Evolutionary conservation across 352 stramenopile species (phyloP).

Genomic region (Phytopythium mirpurense): DNA sequence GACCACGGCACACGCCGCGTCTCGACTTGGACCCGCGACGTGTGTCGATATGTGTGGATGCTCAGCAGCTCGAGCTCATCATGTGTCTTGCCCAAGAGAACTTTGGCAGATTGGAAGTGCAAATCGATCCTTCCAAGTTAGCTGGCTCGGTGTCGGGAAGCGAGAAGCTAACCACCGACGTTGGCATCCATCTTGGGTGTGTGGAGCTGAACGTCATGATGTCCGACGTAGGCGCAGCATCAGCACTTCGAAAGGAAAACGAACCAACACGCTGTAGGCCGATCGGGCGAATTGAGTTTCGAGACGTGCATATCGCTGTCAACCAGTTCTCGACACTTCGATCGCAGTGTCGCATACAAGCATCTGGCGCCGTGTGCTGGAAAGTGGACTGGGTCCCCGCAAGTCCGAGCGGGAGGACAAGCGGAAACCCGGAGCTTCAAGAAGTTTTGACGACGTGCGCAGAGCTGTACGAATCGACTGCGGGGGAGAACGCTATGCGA

Average conservation of each 20-base stretch:
- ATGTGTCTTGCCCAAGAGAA: conserved; percentile 62
- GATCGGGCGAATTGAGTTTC: conserved; percentile 39
- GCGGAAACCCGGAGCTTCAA: neutral
- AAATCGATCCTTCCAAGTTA: neutral
- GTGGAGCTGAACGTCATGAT: conserved; percentile 30
- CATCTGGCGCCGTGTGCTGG: conserved; percentile 37
- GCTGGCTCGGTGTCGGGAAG: conserved; percentile 15
- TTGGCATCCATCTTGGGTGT: conserved; percentile 42
- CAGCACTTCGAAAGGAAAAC: conserved; percentile 1
- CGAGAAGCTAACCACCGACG: conserved; percentile 37
- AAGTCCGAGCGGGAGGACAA: neutral
- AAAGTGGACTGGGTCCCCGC: conserved; percentile 30
- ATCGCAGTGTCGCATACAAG: conserved; percentile 39
- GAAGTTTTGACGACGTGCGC: conserved; percentile 27
- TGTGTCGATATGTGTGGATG: conserved; percentile 24
- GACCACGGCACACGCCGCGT: neutral
- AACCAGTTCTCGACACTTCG: conserved; percentile 44
- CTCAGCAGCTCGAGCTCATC: conserved; percentile 58
- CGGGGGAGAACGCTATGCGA: conserved; percentile 7
- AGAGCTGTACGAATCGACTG: conserved; percentile 23
- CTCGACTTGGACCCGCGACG: neutral
- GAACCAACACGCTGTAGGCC: conserved; percentile 10
- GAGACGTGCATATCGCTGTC: conserved; percentile 28
- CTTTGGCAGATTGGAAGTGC: conserved; percentile 24
- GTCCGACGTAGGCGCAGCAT: conserved; percentile 4